phyloP scores from a whole-genome alignment of 2,329 filamentous ascomycete genomes.

The Ophiocordyceps unilateralis region DNA sequence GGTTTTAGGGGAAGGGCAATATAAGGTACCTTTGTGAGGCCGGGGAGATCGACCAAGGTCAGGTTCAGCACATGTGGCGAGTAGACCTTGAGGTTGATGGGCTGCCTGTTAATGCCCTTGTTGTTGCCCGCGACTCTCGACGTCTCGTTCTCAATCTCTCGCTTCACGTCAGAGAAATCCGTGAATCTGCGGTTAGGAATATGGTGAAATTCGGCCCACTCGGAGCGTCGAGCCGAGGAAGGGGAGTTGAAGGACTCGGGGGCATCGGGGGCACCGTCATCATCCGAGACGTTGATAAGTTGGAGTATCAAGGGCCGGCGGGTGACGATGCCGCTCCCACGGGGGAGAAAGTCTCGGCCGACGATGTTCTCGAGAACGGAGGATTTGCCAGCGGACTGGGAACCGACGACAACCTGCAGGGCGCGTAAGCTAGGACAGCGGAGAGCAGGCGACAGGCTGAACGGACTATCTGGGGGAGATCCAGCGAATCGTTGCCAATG shows the following conservation, averaged over 20 bases:
- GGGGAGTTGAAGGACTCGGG: constrained; percentile 60
- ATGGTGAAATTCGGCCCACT: constrained; percentile 95
- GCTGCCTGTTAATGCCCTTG: constrained; percentile 93
- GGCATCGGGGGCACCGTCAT: constrained; percentile 49
- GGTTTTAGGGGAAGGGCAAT: neutral
- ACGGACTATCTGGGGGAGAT: constrained; percentile 92
- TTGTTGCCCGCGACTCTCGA: constrained; percentile 82
- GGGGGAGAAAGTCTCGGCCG: constrained; percentile 87
- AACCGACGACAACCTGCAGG: constrained; percentile 82
- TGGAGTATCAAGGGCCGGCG: constrained; percentile 88
- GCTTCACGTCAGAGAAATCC: constrained; percentile 84
- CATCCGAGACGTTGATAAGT: constrained; percentile 87
- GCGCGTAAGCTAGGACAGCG: constrained; percentile 5
- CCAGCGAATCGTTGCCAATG: constrained; percentile 94
- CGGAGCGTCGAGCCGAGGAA: constrained; percentile 45
- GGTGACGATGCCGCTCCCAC: constrained; percentile 93
- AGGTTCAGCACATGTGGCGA: constrained; percentile 92
- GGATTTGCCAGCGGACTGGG: constrained; percentile 95
- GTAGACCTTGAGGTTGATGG: constrained; percentile 97
- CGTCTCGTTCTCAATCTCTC: constrained; percentile 95
- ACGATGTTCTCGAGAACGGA: constrained; percentile 98
- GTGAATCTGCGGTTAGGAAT: constrained; percentile 77
- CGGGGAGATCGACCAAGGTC: constrained; percentile 88
- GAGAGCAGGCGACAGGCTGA: constrained; percentile 1
- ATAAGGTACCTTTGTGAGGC: constrained; percentile 65